phyloP scores from a whole-genome alignment of 257 asterid species.

The Fraxinus cuspidata region DNA sequence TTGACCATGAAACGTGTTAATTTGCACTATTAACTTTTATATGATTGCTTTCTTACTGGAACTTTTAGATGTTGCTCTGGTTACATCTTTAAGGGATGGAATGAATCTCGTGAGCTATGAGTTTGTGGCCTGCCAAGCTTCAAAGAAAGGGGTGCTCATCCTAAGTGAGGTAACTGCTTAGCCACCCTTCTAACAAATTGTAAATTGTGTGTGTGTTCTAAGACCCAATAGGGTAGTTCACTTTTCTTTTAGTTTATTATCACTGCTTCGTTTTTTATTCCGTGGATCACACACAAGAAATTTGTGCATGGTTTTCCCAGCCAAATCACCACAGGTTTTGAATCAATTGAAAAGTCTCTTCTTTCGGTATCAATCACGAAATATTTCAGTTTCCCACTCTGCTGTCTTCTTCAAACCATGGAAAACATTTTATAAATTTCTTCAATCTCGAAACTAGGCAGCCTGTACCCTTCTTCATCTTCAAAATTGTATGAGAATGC shows the following conservation, averaged over 20 bases:
- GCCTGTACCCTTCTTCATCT: not conserved
- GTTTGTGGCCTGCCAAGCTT: slow-evolving; percentile 92
- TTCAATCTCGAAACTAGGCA: not conserved
- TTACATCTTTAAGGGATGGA: slow-evolving; percentile 92
- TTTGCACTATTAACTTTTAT: not conserved
- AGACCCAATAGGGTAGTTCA: not conserved
- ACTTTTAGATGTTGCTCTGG: slow-evolving; percentile 75
- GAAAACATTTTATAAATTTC: not conserved
- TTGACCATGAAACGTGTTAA: slow-evolving; percentile 10
- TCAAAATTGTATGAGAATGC: not conserved
- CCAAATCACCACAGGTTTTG: not conserved
- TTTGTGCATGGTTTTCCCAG: not conserved
- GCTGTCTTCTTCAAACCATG: not conserved
- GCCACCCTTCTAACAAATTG: slow-evolving; percentile 5
- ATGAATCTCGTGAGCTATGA: slow-evolving; percentile 97
- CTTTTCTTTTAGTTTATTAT: not conserved
- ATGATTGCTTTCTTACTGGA: slow-evolving; percentile 6
- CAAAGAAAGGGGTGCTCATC: slow-evolving; percentile 89
- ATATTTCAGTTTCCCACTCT: not conserved
- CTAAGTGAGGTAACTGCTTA: slow-evolving; percentile 75
- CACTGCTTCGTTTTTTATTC: not conserved
- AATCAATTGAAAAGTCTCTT: not conserved
- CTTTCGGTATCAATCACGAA: not conserved
- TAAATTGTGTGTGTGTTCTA: not conserved
- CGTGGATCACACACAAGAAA: not conserved